Conservation (phyloP, 495 filamentous ascomycete species). For the Lineolata rhizophorae region DNA sequence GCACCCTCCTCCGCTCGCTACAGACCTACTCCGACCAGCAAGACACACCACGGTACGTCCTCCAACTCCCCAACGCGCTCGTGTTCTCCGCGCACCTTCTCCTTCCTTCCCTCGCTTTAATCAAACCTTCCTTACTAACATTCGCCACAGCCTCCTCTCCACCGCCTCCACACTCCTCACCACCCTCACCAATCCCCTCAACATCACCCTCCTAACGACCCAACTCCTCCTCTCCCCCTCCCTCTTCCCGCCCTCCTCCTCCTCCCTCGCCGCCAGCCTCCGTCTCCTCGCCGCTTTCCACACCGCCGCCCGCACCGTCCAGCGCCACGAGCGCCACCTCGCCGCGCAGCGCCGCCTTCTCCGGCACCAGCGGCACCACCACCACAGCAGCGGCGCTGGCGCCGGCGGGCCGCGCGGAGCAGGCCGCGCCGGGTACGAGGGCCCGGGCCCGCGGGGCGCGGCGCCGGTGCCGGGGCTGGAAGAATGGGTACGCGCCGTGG, state of each 20-base stretch:
- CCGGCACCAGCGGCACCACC: not conserved
- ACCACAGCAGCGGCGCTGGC: too few species aligned
- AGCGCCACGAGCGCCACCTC: constrained; percentile 22
- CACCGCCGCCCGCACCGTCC: constrained; percentile 33
- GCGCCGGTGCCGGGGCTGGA: too few species aligned
- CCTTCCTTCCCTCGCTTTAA: not conserved
- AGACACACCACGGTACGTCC: constrained; percentile 24
- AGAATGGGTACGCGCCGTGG: constrained; percentile 65
- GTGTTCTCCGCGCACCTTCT: not conserved
- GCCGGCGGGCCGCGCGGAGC: too few species aligned
- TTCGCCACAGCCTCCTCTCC: constrained; percentile 39
- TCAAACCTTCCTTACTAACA: constrained; percentile 7
- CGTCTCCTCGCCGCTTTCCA: constrained; percentile 76
- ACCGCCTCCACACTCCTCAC: constrained; percentile 67
- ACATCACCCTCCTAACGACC: constrained; percentile 74
- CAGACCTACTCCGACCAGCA: constrained; percentile 22
- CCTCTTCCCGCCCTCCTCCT: constrained; percentile 57
- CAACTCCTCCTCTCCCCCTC: constrained; percentile 71
- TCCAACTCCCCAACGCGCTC: too few species aligned
- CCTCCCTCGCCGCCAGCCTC: constrained; percentile 49
- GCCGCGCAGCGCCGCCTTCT: not conserved
- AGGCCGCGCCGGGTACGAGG: too few species aligned
- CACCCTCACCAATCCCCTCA: constrained; percentile 71
- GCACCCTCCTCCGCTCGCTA: constrained; percentile 19
- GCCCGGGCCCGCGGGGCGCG: too few species aligned